Base-by-base conservation (phyloP, 2,329 filamentous ascomycete species). In the Colletotrichum sp. region DNA sequence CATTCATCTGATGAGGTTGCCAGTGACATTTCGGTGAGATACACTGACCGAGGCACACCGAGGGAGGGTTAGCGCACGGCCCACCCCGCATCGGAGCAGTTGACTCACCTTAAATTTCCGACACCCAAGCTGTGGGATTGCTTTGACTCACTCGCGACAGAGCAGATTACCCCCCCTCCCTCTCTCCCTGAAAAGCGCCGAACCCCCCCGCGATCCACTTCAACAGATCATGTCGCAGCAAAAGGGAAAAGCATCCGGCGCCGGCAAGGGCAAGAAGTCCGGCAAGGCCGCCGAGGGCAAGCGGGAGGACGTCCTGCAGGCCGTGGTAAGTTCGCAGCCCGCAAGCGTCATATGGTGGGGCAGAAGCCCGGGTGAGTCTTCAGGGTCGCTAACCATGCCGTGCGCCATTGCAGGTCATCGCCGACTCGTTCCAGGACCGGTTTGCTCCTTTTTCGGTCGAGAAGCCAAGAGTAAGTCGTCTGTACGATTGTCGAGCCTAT, bases 381-480 rank as follows among this genome's bases (percentile, higher is more conserved):
- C 64, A 58, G 67, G 36, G 12, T 68, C n/a, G 63, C 73, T 75
- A 38, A 75, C 71, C 36, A 26, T 48, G 15, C 15, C 61, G 36
- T 58, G 48, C 60, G n/a, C 48, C 64, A 69, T 58, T 65, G 60
- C 79, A 97, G 94, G 90, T 99, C 75, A 92, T 99, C 78, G 94
- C 96, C 79, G 97, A 99, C 88, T 96, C 95, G 1, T 99, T 98
- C 84, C 96, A 99, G 85, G 96, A 95, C 64, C 90, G 95, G 84
- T 99, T 98, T 86, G 92, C 90, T 80, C 97, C 97, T 0, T 97
- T 99, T 82, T 96, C 96, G 1, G 87, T 98, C 73, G 95, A 98
- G 83, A 94, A 92, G 79, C 97, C 97, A 82, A 92, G 97, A 89
- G 95, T 97, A 89, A 82, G 91, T 85, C 16, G 24, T 36, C 12